phyloP scores from a whole-genome alignment of 441 rosid species.

The Syzygium malaccense region DNA sequence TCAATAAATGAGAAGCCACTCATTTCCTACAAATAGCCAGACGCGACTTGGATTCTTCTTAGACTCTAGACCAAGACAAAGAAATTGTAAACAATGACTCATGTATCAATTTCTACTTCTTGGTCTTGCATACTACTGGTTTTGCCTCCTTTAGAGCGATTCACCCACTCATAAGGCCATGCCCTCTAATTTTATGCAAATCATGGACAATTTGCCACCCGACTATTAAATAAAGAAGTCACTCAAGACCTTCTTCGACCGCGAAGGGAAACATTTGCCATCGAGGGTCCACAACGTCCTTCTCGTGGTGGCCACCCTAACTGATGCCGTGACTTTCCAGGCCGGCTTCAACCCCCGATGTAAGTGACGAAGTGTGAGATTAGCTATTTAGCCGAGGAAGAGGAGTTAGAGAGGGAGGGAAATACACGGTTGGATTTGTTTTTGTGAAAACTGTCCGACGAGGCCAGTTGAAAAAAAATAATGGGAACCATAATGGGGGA shows the following conservation, averaged over 20 bases:
- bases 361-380: too few relatives aligned
- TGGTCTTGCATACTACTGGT: background rate
- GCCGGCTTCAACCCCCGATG: conserved; percentile 11
- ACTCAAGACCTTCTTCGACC: too few relatives aligned
- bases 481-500: too few relatives aligned
- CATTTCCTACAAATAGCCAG: background rate
- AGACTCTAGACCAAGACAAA: background rate
- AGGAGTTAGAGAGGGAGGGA: too few relatives aligned
- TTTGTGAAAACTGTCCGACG: too few relatives aligned
- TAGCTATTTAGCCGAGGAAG: too few relatives aligned
- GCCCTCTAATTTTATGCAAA: background rate
- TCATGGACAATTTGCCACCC: background rate
- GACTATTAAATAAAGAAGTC: too few relatives aligned
- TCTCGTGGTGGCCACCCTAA: conserved; percentile 7
- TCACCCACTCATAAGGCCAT: background rate
- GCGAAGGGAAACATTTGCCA: too few relatives aligned
- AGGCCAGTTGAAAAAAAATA: too few relatives aligned
- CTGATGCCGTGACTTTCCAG: conserved; percentile 8
- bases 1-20: background rate
- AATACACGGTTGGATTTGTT: too few relatives aligned
- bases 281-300: background rate
- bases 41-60: background rate
- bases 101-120: background rate
- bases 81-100: background rate
- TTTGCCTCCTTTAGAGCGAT: background rate